phyloP scores from a whole-genome alignment of 306 rosid genomes.

The Calophaca sinica region DNA sequence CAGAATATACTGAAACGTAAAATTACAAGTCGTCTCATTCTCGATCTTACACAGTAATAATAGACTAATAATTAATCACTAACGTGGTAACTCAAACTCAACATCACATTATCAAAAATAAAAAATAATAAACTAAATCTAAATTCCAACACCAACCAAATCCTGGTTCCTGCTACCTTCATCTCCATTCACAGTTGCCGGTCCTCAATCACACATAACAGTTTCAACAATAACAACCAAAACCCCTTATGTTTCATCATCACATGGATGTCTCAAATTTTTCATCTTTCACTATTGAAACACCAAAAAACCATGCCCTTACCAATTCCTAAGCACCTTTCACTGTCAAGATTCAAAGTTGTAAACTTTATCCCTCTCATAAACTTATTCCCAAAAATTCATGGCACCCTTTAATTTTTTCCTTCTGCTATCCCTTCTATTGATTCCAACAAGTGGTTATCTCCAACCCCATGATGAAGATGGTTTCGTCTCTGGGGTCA shows the following conservation, averaged over 20 bases:
- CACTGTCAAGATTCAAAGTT: constrained; percentile 16
- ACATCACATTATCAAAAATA: neutral
- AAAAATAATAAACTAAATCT: constrained; percentile 17
- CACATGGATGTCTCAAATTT: constrained; percentile 33
- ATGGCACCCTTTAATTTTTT: constrained; percentile 45
- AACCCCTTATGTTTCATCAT: constrained; percentile 7
- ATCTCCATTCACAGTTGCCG: neutral
- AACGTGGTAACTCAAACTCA: neutral
- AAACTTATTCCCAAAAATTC: constrained; percentile 46
- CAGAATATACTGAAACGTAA: constrained; percentile 17
- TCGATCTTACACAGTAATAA: neutral
- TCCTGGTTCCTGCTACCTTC: constrained; percentile 3
- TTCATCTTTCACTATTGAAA: constrained; percentile 17
- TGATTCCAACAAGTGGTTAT: constrained; percentile 49
- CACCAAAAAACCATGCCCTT: constrained; percentile 26
- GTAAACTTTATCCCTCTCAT: constrained; percentile 33
- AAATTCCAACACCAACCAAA: constrained; percentile 39
- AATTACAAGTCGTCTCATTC: neutral
- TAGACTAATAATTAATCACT: neutral
- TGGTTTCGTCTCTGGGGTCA: constrained; percentile 68
- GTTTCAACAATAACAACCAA: neutral
- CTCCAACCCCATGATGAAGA: constrained; percentile 48
- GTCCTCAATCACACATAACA: constrained; percentile 13
- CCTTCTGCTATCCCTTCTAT: constrained; percentile 45
- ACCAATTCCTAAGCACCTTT: neutral